A percentile compares a stretch with the other conserved stretches of the same genome.
Evolutionary conservation across 2,329 filamentous ascomycete species (phyloP).

Genomic region (Byssothecium circinans): DNA sequence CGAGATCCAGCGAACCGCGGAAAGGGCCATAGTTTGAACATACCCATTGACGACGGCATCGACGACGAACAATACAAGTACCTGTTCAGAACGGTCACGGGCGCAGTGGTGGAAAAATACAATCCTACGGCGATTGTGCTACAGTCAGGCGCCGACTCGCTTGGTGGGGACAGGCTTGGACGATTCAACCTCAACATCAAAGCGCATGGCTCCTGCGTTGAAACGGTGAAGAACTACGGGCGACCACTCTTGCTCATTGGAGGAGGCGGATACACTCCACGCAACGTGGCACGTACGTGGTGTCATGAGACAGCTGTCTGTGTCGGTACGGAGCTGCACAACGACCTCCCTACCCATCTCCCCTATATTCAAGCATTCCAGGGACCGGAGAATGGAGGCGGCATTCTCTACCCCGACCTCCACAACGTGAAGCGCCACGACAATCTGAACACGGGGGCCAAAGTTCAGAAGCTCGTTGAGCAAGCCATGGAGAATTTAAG

Average conservation of each 20-base stretch:
- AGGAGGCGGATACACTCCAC: slow-evolving; percentile 92
- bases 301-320: slow-evolving; percentile 94
- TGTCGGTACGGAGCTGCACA: slow-evolving; percentile 71
- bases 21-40: slow-evolving; percentile 86
- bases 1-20: slow-evolving; percentile 81
- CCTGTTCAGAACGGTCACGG: slow-evolving; percentile 82
- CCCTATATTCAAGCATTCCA: slow-evolving; percentile 85
- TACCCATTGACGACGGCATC: slow-evolving; percentile 87
- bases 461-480: slow-evolving; percentile 73
- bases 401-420: slow-evolving; percentile 82
- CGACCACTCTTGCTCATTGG: slow-evolving; percentile 88
- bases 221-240: slow-evolving; percentile 78
- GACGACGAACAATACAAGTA: slow-evolving; percentile 85
- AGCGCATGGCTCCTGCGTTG: slow-evolving; percentile 88
- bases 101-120: slow-evolving; percentile 77
- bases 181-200: slow-evolving; percentile 97
- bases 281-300: slow-evolving; percentile 96
- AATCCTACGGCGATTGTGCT: slow-evolving; percentile 89
- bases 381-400: slow-evolving; percentile 69
- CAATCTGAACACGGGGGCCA: slow-evolving; percentile 79
- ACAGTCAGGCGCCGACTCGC: slow-evolving; percentile 92
- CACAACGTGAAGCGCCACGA: slow-evolving; percentile 70
- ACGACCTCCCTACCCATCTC: slow-evolving; percentile 75
- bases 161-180: slow-evolving; percentile 89
- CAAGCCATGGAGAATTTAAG: slow-evolving; percentile 82